These are phyloP conservation scores for Pecoramyces ruminantium DNA, from an alignment of 192 early-diverging fungal genomes.

Conservation along the genomic window DNA sequence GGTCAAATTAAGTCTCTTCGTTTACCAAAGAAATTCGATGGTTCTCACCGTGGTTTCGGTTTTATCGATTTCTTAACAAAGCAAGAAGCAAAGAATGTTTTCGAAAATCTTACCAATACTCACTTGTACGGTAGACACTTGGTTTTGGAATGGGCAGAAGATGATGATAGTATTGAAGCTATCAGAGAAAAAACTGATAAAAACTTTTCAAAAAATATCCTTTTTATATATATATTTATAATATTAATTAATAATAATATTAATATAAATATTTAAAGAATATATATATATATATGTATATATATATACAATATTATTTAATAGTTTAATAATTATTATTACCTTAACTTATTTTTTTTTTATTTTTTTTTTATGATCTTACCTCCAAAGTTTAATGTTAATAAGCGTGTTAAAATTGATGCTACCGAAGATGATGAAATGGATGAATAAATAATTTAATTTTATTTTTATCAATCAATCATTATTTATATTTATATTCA, in stretches of 20 bases:
- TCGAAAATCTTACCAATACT: slow-evolving; percentile 67
- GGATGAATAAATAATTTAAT: neutral
- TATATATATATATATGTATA: too few relatives aligned
- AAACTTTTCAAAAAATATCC: slow-evolving; percentile 27
- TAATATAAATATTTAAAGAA: too few relatives aligned
- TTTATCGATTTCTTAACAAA: slow-evolving; percentile 95
- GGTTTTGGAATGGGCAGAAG: slow-evolving; percentile 88
- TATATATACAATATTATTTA: too few relatives aligned
- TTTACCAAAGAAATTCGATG: slow-evolving; percentile 83
- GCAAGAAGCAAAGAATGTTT: slow-evolving; percentile 83
- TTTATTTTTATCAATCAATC: too few relatives aligned
- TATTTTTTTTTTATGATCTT: neutral
- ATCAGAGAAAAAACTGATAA: slow-evolving; percentile 72
- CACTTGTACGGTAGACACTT: slow-evolving; percentile 96
- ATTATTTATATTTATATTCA: too few relatives aligned
- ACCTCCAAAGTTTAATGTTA: neutral
- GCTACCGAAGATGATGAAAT: neutral
- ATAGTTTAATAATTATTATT: too few relatives aligned
- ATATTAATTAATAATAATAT: too few relatives aligned
- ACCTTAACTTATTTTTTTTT: neutral
- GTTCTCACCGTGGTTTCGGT: slow-evolving; percentile 89
- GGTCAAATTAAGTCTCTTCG: slow-evolving; percentile 90
- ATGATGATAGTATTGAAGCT: slow-evolving; percentile 61
- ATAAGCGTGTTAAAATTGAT: neutral
- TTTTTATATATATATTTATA: neutral